These are phyloP conservation scores for Mycena rebaudengoi DNA, from an alignment of 768 basidiomycete genomes.

Conservation along the genomic window DNA sequence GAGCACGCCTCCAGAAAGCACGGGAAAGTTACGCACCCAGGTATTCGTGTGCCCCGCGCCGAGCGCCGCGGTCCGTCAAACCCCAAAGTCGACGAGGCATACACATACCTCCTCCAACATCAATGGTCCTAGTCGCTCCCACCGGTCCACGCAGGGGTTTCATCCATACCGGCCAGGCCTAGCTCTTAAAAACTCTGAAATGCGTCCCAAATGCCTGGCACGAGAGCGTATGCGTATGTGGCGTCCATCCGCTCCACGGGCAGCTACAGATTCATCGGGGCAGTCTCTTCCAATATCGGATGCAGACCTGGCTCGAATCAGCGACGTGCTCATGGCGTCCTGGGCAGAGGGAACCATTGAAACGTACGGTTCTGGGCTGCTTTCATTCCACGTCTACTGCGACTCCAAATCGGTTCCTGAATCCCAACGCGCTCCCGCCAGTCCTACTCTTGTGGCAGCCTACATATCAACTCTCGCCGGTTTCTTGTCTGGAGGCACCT, in stretches of 20 bases:
- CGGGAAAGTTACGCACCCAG: too few relatives aligned
- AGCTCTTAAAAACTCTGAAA: background rate
- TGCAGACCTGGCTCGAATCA: conserved; percentile 33
- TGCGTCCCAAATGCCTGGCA: background rate
- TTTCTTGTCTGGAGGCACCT: conserved; percentile 37
- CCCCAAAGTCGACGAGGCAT: background rate
- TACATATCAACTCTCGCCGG: conserved; percentile 45
- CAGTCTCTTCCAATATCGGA: conserved; percentile 25
- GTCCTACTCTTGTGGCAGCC: conserved; percentile 29
- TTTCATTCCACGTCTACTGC: conserved; percentile 51
- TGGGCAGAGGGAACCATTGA: conserved; percentile 42
- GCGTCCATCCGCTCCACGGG: background rate
- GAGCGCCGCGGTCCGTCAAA: background rate
- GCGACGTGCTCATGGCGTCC: conserved; percentile 27
- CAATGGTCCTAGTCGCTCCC: background rate
- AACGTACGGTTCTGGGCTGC: conserved; percentile 47
- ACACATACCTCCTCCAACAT: background rate
- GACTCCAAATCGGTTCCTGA: conserved; percentile 43
- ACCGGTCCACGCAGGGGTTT: too few relatives aligned
- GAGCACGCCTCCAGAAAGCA: background rate
- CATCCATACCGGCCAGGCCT: background rate
- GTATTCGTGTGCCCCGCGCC: background rate
- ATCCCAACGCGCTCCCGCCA: conserved; percentile 35
- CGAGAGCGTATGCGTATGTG: background rate
- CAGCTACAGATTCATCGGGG: background rate